A percentile compares a stretch with the other conserved stretches of the same genome.
Evolutionary conservation across 2,329 filamentous ascomycete species (phyloP).

Genomic region (Emmonsiellopsis sp.): DNA sequence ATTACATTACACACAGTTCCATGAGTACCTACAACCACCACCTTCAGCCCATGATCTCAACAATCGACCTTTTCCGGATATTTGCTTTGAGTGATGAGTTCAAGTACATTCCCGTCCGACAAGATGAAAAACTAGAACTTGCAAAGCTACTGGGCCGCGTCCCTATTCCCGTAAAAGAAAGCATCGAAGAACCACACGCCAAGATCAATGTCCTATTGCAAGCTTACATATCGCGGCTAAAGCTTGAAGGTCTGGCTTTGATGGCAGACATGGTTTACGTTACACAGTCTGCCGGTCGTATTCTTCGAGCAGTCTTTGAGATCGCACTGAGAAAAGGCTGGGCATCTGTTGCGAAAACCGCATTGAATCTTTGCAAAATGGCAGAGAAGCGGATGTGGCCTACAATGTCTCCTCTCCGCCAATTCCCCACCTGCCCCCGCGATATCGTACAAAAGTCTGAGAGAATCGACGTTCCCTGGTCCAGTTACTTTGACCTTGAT

Average conservation of each 20-base stretch:
- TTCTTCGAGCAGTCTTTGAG: conserved; percentile 89
- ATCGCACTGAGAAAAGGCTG: conserved; percentile 96
- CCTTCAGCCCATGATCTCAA: conserved; percentile 83
- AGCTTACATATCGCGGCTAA: conserved; percentile 90
- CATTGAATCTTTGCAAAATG: conserved; percentile 95
- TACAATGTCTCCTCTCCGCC: conserved; percentile 90
- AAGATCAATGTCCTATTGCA: conserved; percentile 98
- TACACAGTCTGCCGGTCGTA: conserved; percentile 93
- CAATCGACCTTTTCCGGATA: conserved; percentile 92
- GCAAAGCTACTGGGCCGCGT: conserved; percentile 84
- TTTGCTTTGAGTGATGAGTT: conserved; percentile 96
- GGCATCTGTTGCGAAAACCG: conserved; percentile 85
- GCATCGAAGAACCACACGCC: conserved; percentile 89
- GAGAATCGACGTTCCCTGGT: conserved; percentile 88
- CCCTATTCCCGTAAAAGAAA: conserved; percentile 93
- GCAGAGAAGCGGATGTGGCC: conserved; percentile 99
- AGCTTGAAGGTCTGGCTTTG: conserved; percentile 83
- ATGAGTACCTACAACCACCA: conserved; percentile 97
- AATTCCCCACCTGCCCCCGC: conserved; percentile 72
- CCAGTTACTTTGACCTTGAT: conserved; percentile 89
- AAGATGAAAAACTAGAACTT: conserved; percentile 94
- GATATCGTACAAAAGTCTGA: conserved; percentile 90
- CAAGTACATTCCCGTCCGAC: conserved; percentile 95
- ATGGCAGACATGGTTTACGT: conserved; percentile 99
- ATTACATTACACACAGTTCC: conserved; percentile 93